phyloP scores from a whole-genome alignment of 2,329 filamentous ascomycete genomes.

The Colletotrichum australisinense region DNA sequence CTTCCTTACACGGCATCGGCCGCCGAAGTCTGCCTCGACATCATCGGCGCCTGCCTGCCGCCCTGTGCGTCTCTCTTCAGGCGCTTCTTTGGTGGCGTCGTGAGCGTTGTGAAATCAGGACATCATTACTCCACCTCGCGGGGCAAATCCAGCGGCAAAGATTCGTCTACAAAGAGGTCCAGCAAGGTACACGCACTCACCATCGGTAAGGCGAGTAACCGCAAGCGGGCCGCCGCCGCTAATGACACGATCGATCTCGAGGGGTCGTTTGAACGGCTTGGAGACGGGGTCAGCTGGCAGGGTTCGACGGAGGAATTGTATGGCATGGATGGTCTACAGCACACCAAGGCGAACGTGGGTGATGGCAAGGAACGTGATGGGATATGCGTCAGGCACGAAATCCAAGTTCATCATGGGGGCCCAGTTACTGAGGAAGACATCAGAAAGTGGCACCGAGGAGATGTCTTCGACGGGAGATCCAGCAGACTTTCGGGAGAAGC shows the following conservation, averaged over 20 bases:
- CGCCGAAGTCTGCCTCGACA: background rate
- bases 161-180: background rate
- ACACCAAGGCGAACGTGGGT: background rate
- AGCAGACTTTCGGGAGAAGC: background rate
- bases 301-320: background rate
- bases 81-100: background rate
- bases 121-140: background rate
- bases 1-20: conserved; percentile 2
- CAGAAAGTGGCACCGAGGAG: background rate
- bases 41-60: background rate
- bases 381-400: background rate
- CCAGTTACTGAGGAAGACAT: background rate
- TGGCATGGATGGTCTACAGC: background rate
- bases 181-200: background rate
- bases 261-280: background rate
- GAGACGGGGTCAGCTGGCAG: background rate
- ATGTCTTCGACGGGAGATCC: background rate
- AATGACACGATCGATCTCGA: background rate
- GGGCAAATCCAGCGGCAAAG: background rate
- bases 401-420: background rate
- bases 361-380: background rate
- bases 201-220: background rate
- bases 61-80: background rate
- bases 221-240: background rate
- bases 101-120: background rate